phyloP scores from a whole-genome alignment of 768 basidiomycete species.

The Kwoniella sp. region DNA sequence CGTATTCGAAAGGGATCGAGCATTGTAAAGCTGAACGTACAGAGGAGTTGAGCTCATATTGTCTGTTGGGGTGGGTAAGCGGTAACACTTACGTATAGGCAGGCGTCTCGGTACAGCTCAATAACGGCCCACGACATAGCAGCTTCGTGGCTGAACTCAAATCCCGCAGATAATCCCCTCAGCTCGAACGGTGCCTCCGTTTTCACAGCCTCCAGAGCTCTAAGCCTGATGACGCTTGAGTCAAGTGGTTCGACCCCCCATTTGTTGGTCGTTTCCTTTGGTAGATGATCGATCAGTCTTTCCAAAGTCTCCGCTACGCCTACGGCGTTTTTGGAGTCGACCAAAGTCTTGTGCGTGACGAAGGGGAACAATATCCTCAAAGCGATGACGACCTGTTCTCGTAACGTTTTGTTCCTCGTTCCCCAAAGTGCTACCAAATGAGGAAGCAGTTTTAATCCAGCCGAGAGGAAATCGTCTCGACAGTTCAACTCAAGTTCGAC shows the following conservation, averaged over 20 bases:
- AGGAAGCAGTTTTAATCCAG: constrained; percentile 68
- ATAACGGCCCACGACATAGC: constrained; percentile 57
- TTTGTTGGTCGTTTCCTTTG: constrained; percentile 66
- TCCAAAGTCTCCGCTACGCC: constrained; percentile 24
- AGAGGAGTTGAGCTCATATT: too few relatives aligned
- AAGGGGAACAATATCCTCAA: constrained; percentile 74
- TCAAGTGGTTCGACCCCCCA: constrained; percentile 69
- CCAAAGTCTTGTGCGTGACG: constrained; percentile 57
- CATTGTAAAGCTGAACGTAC: constrained; percentile 21
- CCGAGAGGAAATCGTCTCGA: constrained; percentile 63
- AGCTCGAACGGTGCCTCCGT: constrained; percentile 19
- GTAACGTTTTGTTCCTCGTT: constrained; percentile 72
- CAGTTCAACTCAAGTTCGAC: constrained; percentile 77
- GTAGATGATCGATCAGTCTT: constrained; percentile 62
- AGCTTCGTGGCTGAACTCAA: constrained; percentile 63
- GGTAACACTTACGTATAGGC: constrained; percentile 17
- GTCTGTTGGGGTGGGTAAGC: neutral
- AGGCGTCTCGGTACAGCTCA: constrained; percentile 37
- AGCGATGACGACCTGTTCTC: constrained; percentile 77
- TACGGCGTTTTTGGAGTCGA: constrained; percentile 4
- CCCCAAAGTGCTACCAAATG: constrained; percentile 71
- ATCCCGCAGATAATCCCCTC: constrained; percentile 60
- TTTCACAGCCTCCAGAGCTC: too few relatives aligned
- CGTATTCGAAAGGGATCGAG: constrained; percentile 11
- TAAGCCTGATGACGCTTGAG: constrained; percentile 67